Percentiles rank a stretch among this genome's conserved stretches.
Conservation (phyloP, 208 protist genomes). For the Leptomonas seymouri region DNA sequence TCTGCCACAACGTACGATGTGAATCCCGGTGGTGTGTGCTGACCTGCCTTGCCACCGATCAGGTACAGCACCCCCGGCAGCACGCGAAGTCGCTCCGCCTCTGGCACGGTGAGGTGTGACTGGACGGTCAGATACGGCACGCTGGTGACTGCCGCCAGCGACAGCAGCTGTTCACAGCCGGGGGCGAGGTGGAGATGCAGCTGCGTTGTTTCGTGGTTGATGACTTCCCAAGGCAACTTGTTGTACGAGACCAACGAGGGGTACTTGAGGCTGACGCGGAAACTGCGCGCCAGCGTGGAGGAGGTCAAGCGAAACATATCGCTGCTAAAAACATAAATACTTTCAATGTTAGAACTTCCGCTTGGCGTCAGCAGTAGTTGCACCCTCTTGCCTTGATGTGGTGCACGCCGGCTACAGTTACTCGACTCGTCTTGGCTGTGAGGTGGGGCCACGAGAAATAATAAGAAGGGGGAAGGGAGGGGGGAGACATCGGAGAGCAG, state of each 20-base stretch:
- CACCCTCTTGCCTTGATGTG: too few species aligned
- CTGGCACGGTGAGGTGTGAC: constrained; percentile 43
- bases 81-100: constrained; percentile 61
- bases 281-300: constrained; percentile 41
- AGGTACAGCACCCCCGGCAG: constrained; percentile 81
- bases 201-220: constrained; percentile 70
- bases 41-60: constrained; percentile 28
- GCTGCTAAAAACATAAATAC: constrained; percentile 9
- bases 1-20: constrained; percentile 61
- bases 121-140: constrained; percentile 56
- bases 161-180: constrained; percentile 84
- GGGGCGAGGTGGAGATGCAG: constrained; percentile 83
- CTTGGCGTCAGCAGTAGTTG: too few species aligned
- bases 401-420: too few species aligned
- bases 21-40: constrained; percentile 43
- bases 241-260: constrained; percentile 90
- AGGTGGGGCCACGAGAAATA: too few species aligned
- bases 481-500: too few species aligned
- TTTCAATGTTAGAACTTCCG: not conserved
- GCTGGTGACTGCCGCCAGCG: constrained; percentile 53
- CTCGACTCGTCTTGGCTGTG: too few species aligned
- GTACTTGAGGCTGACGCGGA: constrained; percentile 81
- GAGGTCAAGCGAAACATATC: constrained; percentile 46
- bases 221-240: constrained; percentile 86
- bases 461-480: too few species aligned